A percentile compares a stretch with the other conserved stretches of the same genome.
Evolutionary conservation across 208 protist species (phyloP).

Genomic region (Leishmania martiniquensis): DNA sequence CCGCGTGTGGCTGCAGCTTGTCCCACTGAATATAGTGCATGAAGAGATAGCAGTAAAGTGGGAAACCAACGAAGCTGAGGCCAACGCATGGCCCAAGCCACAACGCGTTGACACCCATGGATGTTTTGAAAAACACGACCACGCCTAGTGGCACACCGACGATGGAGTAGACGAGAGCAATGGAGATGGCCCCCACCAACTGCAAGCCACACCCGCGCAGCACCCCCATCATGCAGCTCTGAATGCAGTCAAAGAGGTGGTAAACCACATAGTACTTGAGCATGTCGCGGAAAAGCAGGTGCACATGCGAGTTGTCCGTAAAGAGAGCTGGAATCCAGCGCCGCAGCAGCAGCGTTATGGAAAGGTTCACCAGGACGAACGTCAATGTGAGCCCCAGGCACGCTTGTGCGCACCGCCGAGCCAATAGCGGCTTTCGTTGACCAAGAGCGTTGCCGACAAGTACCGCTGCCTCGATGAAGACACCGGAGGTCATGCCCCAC

Average conservation of each 20-base stretch:
- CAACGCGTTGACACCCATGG: slow-evolving; percentile 62
- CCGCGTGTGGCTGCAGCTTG: slow-evolving; percentile 32
- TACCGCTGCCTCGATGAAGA: slow-evolving; percentile 76
- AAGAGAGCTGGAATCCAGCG: slow-evolving; percentile 50
- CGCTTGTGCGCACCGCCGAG: slow-evolving; percentile 47
- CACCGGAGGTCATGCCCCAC: slow-evolving; percentile 66
- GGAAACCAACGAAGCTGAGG: slow-evolving; percentile 58
- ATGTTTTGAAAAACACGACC: slow-evolving; percentile 60
- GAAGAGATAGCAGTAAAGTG: slow-evolving; percentile 68
- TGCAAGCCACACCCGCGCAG: slow-evolving; percentile 77
- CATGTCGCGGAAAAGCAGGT: slow-evolving; percentile 37
- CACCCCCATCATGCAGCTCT: slow-evolving; percentile 86
- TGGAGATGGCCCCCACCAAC: slow-evolving; percentile 55
- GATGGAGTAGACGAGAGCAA: slow-evolving; percentile 74
- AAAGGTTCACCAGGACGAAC: slow-evolving; percentile 50
- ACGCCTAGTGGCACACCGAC: slow-evolving; percentile 70
- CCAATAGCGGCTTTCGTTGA: slow-evolving; percentile 49
- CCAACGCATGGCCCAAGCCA: slow-evolving; percentile 75
- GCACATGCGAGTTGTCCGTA: slow-evolving; percentile 40
- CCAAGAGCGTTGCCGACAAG: slow-evolving; percentile 80
- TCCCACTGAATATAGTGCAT: slow-evolving; percentile 74
- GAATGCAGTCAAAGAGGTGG: slow-evolving; percentile 72
- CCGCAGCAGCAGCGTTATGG: slow-evolving; percentile 39
- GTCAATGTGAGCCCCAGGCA: slow-evolving; percentile 36
- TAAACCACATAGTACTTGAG: slow-evolving; percentile 55